These are phyloP conservation scores for Arachis stenosperma DNA, from an alignment of 306 rosid genomes.

Conservation along the genomic window DNA sequence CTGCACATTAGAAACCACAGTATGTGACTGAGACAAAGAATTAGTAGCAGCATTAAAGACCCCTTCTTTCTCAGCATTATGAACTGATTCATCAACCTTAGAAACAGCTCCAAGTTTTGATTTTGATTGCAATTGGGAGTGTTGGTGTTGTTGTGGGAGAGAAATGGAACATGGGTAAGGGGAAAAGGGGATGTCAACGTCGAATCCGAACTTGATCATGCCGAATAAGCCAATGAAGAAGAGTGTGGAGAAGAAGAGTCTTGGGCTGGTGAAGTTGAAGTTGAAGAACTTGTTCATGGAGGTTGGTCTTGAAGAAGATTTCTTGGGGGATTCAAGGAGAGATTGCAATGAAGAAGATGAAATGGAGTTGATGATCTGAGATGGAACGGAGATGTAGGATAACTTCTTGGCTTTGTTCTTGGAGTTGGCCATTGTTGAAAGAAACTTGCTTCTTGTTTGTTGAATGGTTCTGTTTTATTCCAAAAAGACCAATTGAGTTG, in stretches of 20 bases:
- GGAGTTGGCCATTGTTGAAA: conserved; percentile 58
- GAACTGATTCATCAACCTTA: too few species aligned
- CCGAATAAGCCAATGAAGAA: conserved; percentile 55
- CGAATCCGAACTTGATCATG: conserved; percentile 55
- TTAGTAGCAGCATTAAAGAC: not conserved
- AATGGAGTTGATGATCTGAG: conserved; percentile 81
- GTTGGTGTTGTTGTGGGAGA: conserved; percentile 25
- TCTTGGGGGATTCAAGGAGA: conserved; percentile 71
- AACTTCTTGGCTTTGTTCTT: conserved; percentile 68
- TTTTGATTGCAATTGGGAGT: conserved; percentile 46
- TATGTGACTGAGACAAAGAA: conserved; percentile 12
- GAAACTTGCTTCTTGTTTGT: not conserved
- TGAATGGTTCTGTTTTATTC: too few species aligned
- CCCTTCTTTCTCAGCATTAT: conserved; percentile 29
- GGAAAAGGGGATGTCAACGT: conserved; percentile 45
- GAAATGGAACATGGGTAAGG: conserved; percentile 59
- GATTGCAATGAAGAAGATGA: conserved; percentile 82
- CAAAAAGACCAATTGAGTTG: too few species aligned
- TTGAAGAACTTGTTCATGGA: conserved; percentile 13
- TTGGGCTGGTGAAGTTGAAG: conserved; percentile 46
- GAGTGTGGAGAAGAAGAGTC: conserved; percentile 56
- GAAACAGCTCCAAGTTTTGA: conserved; percentile 39
- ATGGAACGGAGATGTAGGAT: conserved; percentile 89
- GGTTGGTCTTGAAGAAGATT: conserved; percentile 53
- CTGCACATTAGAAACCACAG: conserved; percentile 43